Percentiles rank a stretch among this genome's conserved stretches.
These are phyloP conservation scores for Asterophora lycoperdoides DNA, from an alignment of 768 basidiomycete species.

Conservation along the genomic window DNA sequence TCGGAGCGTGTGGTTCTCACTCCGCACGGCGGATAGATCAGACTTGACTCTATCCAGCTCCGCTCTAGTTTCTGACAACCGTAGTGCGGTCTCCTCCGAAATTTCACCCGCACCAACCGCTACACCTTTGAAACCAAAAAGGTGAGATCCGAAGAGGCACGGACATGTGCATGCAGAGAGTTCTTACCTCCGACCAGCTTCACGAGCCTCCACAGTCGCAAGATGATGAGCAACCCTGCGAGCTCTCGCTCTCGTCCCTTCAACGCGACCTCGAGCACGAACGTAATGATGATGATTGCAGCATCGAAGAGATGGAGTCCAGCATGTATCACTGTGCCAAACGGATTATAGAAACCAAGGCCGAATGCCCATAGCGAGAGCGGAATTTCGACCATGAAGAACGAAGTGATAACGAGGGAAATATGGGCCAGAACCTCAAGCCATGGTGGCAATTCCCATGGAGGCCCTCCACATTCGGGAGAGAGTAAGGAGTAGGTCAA, in stretches of 20 bases:
- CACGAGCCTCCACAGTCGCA: slow-evolving; percentile 79
- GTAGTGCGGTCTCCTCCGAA: slow-evolving; percentile 48
- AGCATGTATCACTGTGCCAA: slow-evolving; percentile 49
- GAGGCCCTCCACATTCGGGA: slow-evolving; percentile 37
- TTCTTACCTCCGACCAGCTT: slow-evolving; percentile 57
- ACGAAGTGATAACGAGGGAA: slow-evolving; percentile 62
- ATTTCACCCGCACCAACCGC: slow-evolving; percentile 73
- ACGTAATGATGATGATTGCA: slow-evolving; percentile 65
- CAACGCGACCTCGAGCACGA: slow-evolving; percentile 66
- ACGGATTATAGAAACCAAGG: slow-evolving; percentile 56
- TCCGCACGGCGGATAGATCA: slow-evolving; percentile 41
- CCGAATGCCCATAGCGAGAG: slow-evolving; percentile 66
- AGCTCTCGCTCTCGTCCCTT: slow-evolving; percentile 69
- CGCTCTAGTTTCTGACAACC: slow-evolving; percentile 44
- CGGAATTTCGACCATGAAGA: slow-evolving; percentile 80
- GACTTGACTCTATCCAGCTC: slow-evolving; percentile 42
- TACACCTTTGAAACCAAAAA: slow-evolving; percentile 48
- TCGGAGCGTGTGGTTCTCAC: slow-evolving; percentile 54
- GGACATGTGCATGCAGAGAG: background rate
- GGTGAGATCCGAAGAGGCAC: background rate
- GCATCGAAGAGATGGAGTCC: slow-evolving; percentile 73
- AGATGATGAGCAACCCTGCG: slow-evolving; percentile 61
- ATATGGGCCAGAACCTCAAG: slow-evolving; percentile 56
- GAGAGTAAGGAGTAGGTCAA: slow-evolving; percentile 64
- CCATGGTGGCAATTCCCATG: slow-evolving; percentile 51